Evolutionary conservation across 192 early-diverging fungal species (phyloP).

Genomic region (Jimgerdemannia flammicorona): DNA sequence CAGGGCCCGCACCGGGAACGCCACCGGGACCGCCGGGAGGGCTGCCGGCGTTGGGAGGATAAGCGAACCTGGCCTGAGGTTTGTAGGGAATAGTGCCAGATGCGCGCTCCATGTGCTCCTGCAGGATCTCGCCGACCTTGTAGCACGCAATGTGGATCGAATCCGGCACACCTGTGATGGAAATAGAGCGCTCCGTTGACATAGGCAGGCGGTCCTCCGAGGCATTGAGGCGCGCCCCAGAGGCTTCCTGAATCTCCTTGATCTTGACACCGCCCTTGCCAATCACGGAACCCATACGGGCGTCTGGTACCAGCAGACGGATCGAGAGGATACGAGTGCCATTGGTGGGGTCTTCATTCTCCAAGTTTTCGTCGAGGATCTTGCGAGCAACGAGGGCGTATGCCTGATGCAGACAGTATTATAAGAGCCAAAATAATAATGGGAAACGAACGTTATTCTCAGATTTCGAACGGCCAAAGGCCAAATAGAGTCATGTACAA

Average conservation of each 20-base stretch:
- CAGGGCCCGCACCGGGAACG: neutral
- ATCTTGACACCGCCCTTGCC: slow-evolving; percentile 87
- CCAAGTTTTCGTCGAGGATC: slow-evolving; percentile 59
- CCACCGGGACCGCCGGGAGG: neutral
- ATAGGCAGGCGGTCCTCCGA: slow-evolving; percentile 87
- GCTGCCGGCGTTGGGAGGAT: slow-evolving; percentile 2
- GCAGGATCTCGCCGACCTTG: slow-evolving; percentile 73
- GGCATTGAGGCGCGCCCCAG: slow-evolving; percentile 78
- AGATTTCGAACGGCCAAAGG: slow-evolving; percentile 27
- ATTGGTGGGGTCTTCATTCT: slow-evolving; percentile 42
- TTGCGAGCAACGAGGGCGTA: slow-evolving; percentile 74
- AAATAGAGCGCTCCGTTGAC: slow-evolving; percentile 88
- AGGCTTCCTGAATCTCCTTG: slow-evolving; percentile 88
- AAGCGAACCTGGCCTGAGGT: slow-evolving; percentile 30
- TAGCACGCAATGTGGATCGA: slow-evolving; percentile 83
- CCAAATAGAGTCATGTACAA: slow-evolving; percentile 28
- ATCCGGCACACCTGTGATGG: slow-evolving; percentile 76
- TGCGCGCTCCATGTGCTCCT: slow-evolving; percentile 66
- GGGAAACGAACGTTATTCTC: neutral
- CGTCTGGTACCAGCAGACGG: slow-evolving; percentile 83
- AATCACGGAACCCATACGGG: slow-evolving; percentile 87
- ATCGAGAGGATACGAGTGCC: slow-evolving; percentile 49
- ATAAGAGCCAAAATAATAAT: neutral
- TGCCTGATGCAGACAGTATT: slow-evolving; percentile 8
- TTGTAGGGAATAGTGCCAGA: slow-evolving; percentile 71